These are phyloP conservation scores for Ophiostoma quercus DNA, from an alignment of 2,329 filamentous ascomycete genomes.

Conservation along the genomic window DNA sequence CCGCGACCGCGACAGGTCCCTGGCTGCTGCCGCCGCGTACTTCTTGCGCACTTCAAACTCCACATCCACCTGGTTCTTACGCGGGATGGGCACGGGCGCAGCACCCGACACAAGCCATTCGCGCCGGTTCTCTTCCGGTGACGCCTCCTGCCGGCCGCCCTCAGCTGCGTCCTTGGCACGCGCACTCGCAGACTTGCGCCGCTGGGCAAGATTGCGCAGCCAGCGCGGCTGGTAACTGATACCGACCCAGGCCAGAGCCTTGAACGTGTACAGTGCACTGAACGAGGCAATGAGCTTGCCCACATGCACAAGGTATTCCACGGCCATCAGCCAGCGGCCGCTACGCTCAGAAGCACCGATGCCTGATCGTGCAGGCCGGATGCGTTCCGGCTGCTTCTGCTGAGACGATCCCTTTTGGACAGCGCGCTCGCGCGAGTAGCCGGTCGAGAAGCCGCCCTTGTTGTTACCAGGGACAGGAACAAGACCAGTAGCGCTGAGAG, in stretches of 20 bases:
- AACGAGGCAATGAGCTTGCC: conserved; percentile 58
- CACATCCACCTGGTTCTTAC: conserved; percentile 51
- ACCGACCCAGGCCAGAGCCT: conserved; percentile 53
- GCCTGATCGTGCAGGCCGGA: conserved; percentile 50
- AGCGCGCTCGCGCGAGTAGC: conserved; percentile 66
- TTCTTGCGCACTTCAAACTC: conserved; percentile 70
- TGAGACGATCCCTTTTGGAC: conserved; percentile 51
- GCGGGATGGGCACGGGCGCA: conserved; percentile 47
- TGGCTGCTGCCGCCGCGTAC: conserved; percentile 33
- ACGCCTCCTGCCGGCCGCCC: background rate
- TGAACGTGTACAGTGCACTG: conserved; percentile 50
- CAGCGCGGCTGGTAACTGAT: conserved; percentile 59
- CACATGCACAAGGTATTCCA: conserved; percentile 73
- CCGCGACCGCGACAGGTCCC: conserved; percentile 30
- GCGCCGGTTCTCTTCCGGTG: background rate
- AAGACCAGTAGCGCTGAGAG: conserved; percentile 50
- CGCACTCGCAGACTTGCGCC: conserved; percentile 33
- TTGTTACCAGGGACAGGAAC: conserved; percentile 50
- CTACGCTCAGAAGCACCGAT: conserved; percentile 75
- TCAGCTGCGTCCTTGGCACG: conserved; percentile 23
- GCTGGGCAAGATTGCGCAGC: conserved; percentile 50
- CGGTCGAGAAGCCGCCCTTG: conserved; percentile 42
- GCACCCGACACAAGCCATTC: conserved; percentile 29
- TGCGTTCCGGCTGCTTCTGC: conserved; percentile 41
- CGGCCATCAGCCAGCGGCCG: conserved; percentile 69